A percentile compares a stretch with the other conserved stretches of the same genome.
phyloP scores from a whole-genome alignment of 192 early-diverging fungal species.

The Coemansia sp. region DNA sequence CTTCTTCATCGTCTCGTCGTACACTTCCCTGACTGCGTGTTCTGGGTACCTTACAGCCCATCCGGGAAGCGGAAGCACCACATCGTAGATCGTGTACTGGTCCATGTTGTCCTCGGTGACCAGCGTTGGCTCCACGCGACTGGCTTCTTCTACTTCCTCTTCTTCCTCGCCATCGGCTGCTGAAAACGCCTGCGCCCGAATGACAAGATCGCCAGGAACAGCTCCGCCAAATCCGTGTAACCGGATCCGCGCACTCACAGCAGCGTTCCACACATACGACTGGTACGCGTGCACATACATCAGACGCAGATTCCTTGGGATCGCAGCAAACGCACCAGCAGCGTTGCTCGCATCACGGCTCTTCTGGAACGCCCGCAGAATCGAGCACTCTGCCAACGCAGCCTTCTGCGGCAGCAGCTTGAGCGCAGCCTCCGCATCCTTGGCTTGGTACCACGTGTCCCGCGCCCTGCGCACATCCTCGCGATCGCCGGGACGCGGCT shows the following conservation, averaged over 20 bases:
- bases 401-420: slow-evolving; percentile 65
- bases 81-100: slow-evolving; percentile 80
- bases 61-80: slow-evolving; percentile 93
- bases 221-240: slow-evolving; percentile 64
- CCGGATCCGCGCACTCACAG: slow-evolving; percentile 72
- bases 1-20: slow-evolving; percentile 69
- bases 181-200: slow-evolving; percentile 23
- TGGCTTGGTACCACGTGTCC: slow-evolving; percentile 62
- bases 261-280: slow-evolving; percentile 91
- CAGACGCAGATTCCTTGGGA: slow-evolving; percentile 80
- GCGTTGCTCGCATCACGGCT: slow-evolving; percentile 50
- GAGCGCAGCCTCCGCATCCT: slow-evolving; percentile 64
- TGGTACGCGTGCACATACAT: slow-evolving; percentile 99
- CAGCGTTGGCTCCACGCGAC: slow-evolving; percentile 46
- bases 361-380: slow-evolving; percentile 63
- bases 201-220: slow-evolving; percentile 86
- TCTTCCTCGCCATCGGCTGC: slow-evolving; percentile 21
- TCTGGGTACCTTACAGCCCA: slow-evolving; percentile 74
- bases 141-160: slow-evolving; percentile 27
- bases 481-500: slow-evolving; percentile 75
- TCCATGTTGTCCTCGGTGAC: slow-evolving; percentile 68
- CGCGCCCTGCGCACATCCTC: slow-evolving; percentile 66
- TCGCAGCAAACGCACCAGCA: slow-evolving; percentile 65
- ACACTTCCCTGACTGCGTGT: slow-evolving; percentile 68
- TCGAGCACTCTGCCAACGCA: slow-evolving; percentile 69